Evolutionary conservation across 2,329 filamentous ascomycete species (phyloP), one percentile per base, ranked within the genome.

Genomic region (Huntiella omanensis): DNA sequence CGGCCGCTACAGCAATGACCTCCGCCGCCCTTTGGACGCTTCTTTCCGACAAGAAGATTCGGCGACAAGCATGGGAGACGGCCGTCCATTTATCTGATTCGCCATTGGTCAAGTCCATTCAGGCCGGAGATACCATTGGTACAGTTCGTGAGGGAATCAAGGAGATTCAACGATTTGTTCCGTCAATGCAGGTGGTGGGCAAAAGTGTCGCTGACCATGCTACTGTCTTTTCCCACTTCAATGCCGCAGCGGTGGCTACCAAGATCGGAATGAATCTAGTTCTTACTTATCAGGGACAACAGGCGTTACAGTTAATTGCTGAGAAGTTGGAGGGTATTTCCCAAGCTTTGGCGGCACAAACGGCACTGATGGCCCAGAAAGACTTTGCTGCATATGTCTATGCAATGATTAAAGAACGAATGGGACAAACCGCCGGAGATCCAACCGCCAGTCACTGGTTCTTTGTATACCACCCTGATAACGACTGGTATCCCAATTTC

Each of bases 391-490:
- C 58, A 15, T 60, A 61, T 11, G 59, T 62, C 12, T 56, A 60
- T 37, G 57, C 60, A 32, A 60, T 62, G 59, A 53, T 62, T 17
- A 51, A 54, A n/a, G 59, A 62, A 52, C 54, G 59, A 6, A 53
- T 62, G 17, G 55, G 52, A 4, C 57, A 60, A 47, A 59, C 59
- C 4, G 53, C 54, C 5, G 52, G 53, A 19, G 59, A 62, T 15
- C 52, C 53, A 1, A 48, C 54, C 22, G 53, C 51, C 16, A 55
- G 60, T 4, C 62, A 64, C 47, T 58, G 59, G 54, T 64, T 64
- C 50, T 64, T 64, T 33, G 54, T 64, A 2, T 64, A 59, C 33
- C 62, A 64, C 28, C 62, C 62, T 1, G 62, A 64, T 33, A 62
- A 60, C 36, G 60, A 62, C 41, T 64, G 62, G 62, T 62, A 64